Evolutionary conservation across 495 filamentous ascomycete genomes (phyloP).

Genomic region (Annulohypoxylon bovei): DNA sequence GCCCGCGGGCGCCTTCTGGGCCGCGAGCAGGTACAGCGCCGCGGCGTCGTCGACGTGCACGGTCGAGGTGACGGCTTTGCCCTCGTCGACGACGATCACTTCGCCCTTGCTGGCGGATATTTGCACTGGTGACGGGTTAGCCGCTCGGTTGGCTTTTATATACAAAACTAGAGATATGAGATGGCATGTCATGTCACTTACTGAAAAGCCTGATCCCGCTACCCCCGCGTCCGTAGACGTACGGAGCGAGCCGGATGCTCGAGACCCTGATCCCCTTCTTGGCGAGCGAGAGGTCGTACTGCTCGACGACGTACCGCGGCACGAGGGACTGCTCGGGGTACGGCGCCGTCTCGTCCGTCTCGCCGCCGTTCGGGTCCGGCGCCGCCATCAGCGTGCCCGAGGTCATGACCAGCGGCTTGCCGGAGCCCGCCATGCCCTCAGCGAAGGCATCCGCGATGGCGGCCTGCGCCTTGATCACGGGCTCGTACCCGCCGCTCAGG

Average conservation of each 20-base stretch:
- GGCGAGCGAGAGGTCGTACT: conserved; percentile 37
- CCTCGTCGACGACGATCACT: conserved; percentile 40
- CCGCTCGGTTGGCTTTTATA: background rate
- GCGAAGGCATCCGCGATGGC: conserved; percentile 50
- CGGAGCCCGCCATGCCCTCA: conserved; percentile 42
- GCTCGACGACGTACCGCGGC: conserved; percentile 41
- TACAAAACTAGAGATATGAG: background rate
- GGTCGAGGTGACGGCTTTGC: conserved; percentile 33
- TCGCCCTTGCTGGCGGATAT: conserved; percentile 36
- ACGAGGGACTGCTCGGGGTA: conserved; percentile 31
- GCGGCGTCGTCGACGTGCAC: conserved; percentile 59
- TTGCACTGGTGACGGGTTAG: conserved; percentile 17
- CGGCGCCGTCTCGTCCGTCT: conserved; percentile 50
- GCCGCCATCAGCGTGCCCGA: conserved; percentile 47
- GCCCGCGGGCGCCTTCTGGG: conserved; percentile 34
- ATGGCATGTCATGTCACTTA: background rate
- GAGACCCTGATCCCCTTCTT: conserved; percentile 46
- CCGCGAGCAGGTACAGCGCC: conserved; percentile 51
- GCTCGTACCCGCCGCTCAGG: conserved; percentile 40
- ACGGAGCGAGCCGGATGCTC: conserved; percentile 53
- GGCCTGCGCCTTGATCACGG: conserved; percentile 41
- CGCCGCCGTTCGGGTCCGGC: conserved; percentile 44
- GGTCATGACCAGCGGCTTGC: conserved; percentile 50
- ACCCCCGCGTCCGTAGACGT: conserved; percentile 55
- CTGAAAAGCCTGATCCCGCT: conserved; percentile 48